These are phyloP conservation scores for Fusarium albosuccineum DNA, from an alignment of 2,329 filamentous ascomycete species.

Conservation along the genomic window DNA sequence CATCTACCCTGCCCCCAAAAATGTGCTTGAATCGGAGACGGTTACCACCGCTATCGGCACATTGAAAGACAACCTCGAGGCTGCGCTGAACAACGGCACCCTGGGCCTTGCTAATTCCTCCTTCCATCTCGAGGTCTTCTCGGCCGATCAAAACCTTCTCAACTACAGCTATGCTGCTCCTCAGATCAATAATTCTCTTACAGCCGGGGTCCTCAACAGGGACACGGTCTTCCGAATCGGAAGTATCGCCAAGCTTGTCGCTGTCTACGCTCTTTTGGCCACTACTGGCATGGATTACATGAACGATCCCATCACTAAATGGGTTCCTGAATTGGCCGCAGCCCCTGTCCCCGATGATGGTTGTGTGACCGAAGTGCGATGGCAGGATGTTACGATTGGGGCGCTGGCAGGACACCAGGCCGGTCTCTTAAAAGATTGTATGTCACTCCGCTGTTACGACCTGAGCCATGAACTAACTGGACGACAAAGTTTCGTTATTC, in stretches of 20 bases:
- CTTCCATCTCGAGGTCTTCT: slow-evolving; percentile 16
- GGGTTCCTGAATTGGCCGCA: slow-evolving; percentile 16
- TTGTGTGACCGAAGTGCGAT: not conserved
- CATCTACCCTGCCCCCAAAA: not conserved
- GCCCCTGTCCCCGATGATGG: not conserved
- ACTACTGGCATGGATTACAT: slow-evolving; percentile 15
- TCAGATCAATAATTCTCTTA: slow-evolving; percentile 8
- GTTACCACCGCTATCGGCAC: not conserved
- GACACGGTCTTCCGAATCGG: slow-evolving; percentile 10
- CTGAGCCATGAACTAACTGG: not conserved
- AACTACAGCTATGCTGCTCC: slow-evolving; percentile 11
- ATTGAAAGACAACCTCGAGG: not conserved
- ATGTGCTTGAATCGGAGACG: not conserved
- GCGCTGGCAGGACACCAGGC: slow-evolving; percentile 11
- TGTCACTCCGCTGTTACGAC: not conserved
- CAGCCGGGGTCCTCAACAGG: slow-evolving; percentile 5
- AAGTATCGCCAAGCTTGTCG: slow-evolving; percentile 14
- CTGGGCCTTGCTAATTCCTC: slow-evolving; percentile 10
- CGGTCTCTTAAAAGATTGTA: not conserved
- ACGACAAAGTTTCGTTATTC: not conserved
- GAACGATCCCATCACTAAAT: slow-evolving; percentile 15
- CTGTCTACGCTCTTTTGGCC: slow-evolving; percentile 1
- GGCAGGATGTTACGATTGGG: slow-evolving; percentile 13
- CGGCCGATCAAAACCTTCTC: slow-evolving; percentile 8
- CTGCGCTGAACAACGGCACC: not conserved